Evolutionary conservation across 495 filamentous ascomycete genomes (phyloP).

Genomic region (Niebla homalea): DNA sequence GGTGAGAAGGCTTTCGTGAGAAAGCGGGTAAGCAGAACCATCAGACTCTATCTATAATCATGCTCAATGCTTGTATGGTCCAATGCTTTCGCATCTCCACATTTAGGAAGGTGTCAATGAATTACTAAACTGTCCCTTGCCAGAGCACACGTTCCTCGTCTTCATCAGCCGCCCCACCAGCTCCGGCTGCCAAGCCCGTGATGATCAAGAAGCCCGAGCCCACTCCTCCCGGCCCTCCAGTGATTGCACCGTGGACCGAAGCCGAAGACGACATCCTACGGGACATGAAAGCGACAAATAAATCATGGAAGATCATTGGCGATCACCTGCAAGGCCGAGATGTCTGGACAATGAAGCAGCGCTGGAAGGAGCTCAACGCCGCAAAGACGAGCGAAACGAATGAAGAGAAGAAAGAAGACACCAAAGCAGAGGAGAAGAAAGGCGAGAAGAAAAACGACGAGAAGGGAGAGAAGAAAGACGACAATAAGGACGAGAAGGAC

Average conservation of each 20-base stretch:
- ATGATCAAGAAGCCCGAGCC: background rate
- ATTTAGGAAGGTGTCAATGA: too few species aligned
- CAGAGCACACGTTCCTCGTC: background rate
- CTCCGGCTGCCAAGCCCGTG: background rate
- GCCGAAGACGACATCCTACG: constrained; percentile 17
- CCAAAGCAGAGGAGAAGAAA: background rate
- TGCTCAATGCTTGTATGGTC: too few species aligned
- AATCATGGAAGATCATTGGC: constrained; percentile 20
- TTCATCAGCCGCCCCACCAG: background rate
- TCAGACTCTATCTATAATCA: too few species aligned
- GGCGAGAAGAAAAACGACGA: background rate
- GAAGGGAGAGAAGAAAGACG: background rate
- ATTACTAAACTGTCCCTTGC: too few species aligned
- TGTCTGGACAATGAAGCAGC: constrained; percentile 15
- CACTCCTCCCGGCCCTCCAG: background rate
- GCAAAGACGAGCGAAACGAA: background rate
- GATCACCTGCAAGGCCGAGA: constrained; percentile 11
- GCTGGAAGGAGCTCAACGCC: constrained; percentile 10
- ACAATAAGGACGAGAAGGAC: background rate
- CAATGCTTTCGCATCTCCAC: too few species aligned
- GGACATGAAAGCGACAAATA: constrained; percentile 13
- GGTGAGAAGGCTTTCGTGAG: constrained; percentile 1
- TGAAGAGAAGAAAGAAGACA: background rate
- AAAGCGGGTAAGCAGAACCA: background rate
- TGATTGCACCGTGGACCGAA: constrained; percentile 10